Base-by-base conservation (phyloP, 352 stramenopile species). In the Peronospora farinosa region DNA sequence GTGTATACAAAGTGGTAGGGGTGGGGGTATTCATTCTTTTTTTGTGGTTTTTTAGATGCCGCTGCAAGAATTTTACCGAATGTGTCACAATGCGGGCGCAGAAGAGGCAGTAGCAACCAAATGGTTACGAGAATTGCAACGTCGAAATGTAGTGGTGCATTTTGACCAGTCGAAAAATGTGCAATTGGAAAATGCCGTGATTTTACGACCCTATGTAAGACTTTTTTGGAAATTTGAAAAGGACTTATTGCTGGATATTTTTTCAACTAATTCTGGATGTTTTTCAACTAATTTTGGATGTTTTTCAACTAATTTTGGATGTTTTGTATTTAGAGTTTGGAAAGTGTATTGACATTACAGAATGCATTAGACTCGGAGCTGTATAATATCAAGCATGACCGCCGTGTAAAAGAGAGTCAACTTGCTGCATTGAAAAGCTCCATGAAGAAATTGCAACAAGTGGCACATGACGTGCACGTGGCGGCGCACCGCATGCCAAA, bases 361-460 rank as follows among this genome's bases (percentile, higher is more conserved):
- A 87, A 75, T 62, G 59, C 79, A n/a, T 54, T 90, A 23, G 79
- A 90, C 47, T 85, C 76, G 21, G 76, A 86, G 62, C 53, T 88
- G 46, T 86, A 83, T 51, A 84, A 74, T 48, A 57, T 88, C 51
- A 85, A 87, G 44, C 74, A 86, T 45, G 66, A 79, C 40, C 72
- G 72, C 30, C 72, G 68, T 53, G 51, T 64, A 21, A 82, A 80
- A 16, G 72, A 90, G 42, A 57, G 63, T 12, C 58, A 83, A 49
- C 42, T 87, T 19, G 35, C 52, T 1, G 63, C 80, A 32, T 53
- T 84, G 1, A 43, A 70, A 40, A 61, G 64, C 13, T 60, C 79
- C 27, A 54, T 86, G 17, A 69, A 72, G 35, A 84, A 85, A 42
- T 31, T 80, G 23, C 23, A 69, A 11, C 57, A 69, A 8, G 45